Evolutionary conservation across 345 rosid genomes (phyloP), one percentile per base, ranked within the genome.

Genomic region (Gynandropsis gynandra): DNA sequence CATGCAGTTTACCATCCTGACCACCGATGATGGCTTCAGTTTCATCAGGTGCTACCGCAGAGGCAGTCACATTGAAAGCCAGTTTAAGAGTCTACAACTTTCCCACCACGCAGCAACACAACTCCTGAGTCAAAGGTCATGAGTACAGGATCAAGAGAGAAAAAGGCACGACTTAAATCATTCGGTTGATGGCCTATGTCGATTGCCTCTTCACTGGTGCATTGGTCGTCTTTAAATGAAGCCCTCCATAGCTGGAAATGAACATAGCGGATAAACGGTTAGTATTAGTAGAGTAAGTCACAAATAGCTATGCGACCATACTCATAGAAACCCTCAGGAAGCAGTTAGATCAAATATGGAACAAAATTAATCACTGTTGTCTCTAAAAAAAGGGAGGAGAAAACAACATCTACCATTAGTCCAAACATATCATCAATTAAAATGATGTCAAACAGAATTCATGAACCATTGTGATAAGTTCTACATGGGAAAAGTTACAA

Each of bases 141-240:
- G 70, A 90, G 62, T 57, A 79, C 78, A 43, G 84, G 76, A 56
- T 84, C 87, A 10, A 92, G 93, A 48, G 72, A 72, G 38, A 48
- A 70, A 63, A 71, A 75, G 47, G 92, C 87, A 58, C 82, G 78
- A 71, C 85, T 90, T 56, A 90, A 68, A 72, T 90, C 96, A 44
- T 77, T 87, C 40, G 98, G 96, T 64, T 90, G 96, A 69, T 77
- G 65, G 56, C 85, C 95, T 65, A 90, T 64, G 70, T 79, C 95
- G 19, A 82, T 61, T 52, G 68, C 68, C 35, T 78, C 82, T 42
- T 76, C 77, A 47, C 74, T 78, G 68, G 79, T 80, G 70, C 83
- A 76, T 36, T 81, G 94, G 56, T 78, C 89, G 13, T 79, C 90
- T 42, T 64, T 75, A n/a, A 82, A 66, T 39, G 76, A 52, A 63